Conservation (phyloP, 331 rosid species). For the Pyracantha coccinea region DNA sequence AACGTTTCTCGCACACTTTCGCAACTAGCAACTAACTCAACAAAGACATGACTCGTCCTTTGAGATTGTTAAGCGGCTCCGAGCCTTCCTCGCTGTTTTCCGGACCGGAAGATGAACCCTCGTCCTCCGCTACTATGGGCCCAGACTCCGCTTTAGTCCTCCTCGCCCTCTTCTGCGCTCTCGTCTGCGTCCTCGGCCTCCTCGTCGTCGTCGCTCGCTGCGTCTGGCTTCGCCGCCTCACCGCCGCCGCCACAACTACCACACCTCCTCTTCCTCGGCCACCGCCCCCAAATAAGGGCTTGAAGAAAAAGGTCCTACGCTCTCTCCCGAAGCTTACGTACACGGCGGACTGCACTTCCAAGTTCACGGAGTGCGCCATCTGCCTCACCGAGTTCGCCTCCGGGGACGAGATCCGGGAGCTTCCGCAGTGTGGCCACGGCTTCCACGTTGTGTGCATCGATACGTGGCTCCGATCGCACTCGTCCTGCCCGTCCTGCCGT, state of each 20-base stretch:
- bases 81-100: conserved; percentile 25
- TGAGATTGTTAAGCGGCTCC: conserved; percentile 41
- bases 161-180: conserved; percentile 74
- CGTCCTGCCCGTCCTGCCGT: conserved; percentile 83
- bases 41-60: conserved; percentile 51
- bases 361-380: conserved; percentile 69
- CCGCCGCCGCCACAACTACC: background rate
- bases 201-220: conserved; percentile 68
- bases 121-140: conserved; percentile 20
- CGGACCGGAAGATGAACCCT: background rate
- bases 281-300: conserved; percentile 55
- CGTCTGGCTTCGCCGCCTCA: conserved; percentile 61
- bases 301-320: conserved; percentile 62
- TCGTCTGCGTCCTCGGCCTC: conserved; percentile 70
- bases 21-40: background rate
- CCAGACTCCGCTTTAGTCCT: conserved; percentile 66
- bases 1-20: background rate
- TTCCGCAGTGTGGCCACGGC: conserved; percentile 79
- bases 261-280: background rate
- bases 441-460: conserved; percentile 80
- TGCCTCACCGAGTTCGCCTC: conserved; percentile 54
- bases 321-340: conserved; percentile 66
- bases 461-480: conserved; percentile 72
- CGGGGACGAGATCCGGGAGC: conserved; percentile 70
- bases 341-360: conserved; percentile 38